These are phyloP conservation scores for Jacaranda mimosifolia DNA, from an alignment of 257 asterid species.

Conservation along the genomic window DNA sequence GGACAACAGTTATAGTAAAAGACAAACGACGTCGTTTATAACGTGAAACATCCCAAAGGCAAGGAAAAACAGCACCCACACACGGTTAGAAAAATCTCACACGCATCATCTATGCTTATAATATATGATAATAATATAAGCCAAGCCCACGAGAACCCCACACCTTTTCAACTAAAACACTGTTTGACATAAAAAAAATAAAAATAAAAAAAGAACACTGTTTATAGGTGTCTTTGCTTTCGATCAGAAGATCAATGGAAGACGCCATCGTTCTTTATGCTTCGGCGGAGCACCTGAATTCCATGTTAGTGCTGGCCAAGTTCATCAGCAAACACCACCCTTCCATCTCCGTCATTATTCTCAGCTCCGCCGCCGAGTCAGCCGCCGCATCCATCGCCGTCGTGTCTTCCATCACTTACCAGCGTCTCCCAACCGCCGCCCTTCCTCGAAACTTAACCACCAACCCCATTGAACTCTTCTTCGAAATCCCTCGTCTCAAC, in stretches of 20 bases:
- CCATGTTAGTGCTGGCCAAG: constrained; percentile 33
- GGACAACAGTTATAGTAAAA: too few species aligned
- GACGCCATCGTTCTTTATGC: constrained; percentile 41
- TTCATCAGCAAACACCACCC: constrained; percentile 53
- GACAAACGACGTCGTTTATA: too few species aligned
- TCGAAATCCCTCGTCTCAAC: constrained; percentile 50
- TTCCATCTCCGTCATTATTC: constrained; percentile 32
- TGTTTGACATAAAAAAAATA: too few species aligned
- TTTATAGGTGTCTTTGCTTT: too few species aligned
- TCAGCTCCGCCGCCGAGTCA: constrained; percentile 39
- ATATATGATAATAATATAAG: too few species aligned
- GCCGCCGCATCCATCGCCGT: constrained; percentile 34
- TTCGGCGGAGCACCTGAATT: constrained; percentile 39
- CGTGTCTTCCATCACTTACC: constrained; percentile 40
- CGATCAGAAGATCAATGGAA: constrained; percentile 27
- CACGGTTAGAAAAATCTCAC: too few species aligned
- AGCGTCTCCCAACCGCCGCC: constrained; percentile 41
- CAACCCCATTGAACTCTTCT: constrained; percentile 35
- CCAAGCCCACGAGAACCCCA: too few species aligned
- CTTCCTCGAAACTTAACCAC: constrained; percentile 26
- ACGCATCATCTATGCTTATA: too few species aligned
- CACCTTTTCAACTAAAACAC: too few species aligned
- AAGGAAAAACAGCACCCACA: too few species aligned
- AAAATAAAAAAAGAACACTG: too few species aligned
- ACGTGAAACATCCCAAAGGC: too few species aligned